Conservation (phyloP, 345 rosid genomes). For the Ceriops decandra region DNA sequence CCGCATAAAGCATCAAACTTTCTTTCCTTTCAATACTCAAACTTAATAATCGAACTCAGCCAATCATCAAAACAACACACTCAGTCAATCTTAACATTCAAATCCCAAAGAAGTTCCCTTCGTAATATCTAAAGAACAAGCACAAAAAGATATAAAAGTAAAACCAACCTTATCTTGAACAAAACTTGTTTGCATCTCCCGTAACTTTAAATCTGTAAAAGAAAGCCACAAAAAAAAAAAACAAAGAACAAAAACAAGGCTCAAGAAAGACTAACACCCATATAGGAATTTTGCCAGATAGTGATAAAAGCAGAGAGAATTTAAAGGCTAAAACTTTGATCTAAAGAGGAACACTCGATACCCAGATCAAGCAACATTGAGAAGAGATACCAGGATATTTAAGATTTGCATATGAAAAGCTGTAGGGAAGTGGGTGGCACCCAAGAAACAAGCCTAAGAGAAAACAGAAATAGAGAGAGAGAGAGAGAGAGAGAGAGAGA, state of each 20-base stretch:
- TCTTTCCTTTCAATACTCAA: background rate
- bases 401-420: slow-evolving; percentile 8
- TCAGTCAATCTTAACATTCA: background rate
- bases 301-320: slow-evolving; percentile 14
- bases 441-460: slow-evolving; percentile 14
- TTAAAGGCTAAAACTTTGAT: slow-evolving; percentile 25
- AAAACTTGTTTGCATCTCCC: slow-evolving; percentile 30
- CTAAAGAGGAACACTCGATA: slow-evolving; percentile 25
- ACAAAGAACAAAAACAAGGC: slow-evolving; percentile 9
- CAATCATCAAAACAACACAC: slow-evolving; percentile 5
- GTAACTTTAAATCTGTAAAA: slow-evolving; percentile 30
- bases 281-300: slow-evolving; percentile 12
- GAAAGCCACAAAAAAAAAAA: background rate
- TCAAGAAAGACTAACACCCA: slow-evolving; percentile 22
- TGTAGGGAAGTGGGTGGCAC: slow-evolving; percentile 3
- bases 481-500: slow-evolving; percentile 5
- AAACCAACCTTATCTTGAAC: slow-evolving; percentile 39
- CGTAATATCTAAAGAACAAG: background rate
- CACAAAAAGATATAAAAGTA: background rate
- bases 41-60: background rate
- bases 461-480: slow-evolving; percentile 11
- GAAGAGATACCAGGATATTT: slow-evolving; percentile 21
- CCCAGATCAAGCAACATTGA: slow-evolving; percentile 41
- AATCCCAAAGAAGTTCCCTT: background rate
- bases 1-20: slow-evolving; percentile 15